These are phyloP conservation scores for Alternaria gaisen DNA, from an alignment of 2,329 filamentous ascomycete species.

Conservation along the genomic window DNA sequence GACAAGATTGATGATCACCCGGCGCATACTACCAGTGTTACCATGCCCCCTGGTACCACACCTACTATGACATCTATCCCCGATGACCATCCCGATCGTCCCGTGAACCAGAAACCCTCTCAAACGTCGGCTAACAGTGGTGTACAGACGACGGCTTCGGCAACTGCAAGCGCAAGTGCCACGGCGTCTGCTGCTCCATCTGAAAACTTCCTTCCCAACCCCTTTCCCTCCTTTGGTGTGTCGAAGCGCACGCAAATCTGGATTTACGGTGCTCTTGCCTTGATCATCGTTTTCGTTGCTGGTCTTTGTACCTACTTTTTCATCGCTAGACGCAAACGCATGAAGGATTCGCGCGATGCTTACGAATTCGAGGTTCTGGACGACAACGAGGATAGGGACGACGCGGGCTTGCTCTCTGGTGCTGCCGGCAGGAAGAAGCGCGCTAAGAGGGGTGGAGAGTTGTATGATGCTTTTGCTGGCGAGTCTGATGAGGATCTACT, in stretches of 20 bases:
- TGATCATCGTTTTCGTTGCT: slow-evolving; percentile 84
- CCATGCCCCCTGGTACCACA: slow-evolving; percentile 55
- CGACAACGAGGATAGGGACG: slow-evolving; percentile 74
- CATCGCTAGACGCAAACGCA: slow-evolving; percentile 77
- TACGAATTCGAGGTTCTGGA: slow-evolving; percentile 96
- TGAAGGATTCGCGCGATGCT: slow-evolving; percentile 78
- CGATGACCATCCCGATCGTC: slow-evolving; percentile 59
- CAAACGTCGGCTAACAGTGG: slow-evolving; percentile 36
- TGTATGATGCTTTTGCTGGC: slow-evolving; percentile 97
- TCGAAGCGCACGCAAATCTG: slow-evolving; percentile 88
- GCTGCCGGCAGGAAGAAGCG: slow-evolving; percentile 55
- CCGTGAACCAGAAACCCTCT: slow-evolving; percentile 67
- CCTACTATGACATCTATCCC: slow-evolving; percentile 57
- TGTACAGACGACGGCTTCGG: slow-evolving; percentile 31
- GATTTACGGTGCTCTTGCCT: slow-evolving; percentile 87
- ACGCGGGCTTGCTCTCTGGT: slow-evolving; percentile 56
- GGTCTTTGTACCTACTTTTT: slow-evolving; percentile 84
- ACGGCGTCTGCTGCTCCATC: slow-evolving; percentile 35
- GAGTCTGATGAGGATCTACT: slow-evolving; percentile 80
- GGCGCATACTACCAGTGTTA: slow-evolving; percentile 68
- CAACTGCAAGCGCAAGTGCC: slow-evolving; percentile 22
- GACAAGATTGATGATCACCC: slow-evolving; percentile 65
- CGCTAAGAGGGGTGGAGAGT: slow-evolving; percentile 76
- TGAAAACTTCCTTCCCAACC: slow-evolving; percentile 75
- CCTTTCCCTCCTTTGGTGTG: slow-evolving; percentile 89